Evolutionary conservation across 345 rosid genomes (phyloP).

Genomic region (Mercurialis annua): DNA sequence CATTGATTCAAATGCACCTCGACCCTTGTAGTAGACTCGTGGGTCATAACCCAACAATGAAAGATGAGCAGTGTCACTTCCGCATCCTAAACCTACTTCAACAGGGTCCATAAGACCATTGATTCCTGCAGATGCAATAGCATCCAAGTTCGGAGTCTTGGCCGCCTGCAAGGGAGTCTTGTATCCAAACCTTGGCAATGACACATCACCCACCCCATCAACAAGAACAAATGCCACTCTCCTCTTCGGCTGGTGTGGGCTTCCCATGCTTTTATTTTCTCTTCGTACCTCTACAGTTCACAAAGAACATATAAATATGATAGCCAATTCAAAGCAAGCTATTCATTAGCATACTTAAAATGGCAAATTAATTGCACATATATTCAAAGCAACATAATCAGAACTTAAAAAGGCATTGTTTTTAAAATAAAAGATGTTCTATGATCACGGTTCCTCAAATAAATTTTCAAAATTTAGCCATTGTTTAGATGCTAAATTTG

Average conservation of each 20-base stretch:
- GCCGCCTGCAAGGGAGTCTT: conserved; percentile 87
- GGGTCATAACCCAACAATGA: conserved; percentile 91
- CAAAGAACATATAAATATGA: background rate
- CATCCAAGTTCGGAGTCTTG: conserved; percentile 67
- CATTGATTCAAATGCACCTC: conserved; percentile 98
- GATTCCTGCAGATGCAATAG: conserved; percentile 83
- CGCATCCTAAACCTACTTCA: conserved; percentile 97
- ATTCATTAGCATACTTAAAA: background rate
- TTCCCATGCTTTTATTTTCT: conserved; percentile 34
- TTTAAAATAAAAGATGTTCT: background rate
- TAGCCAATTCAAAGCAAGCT: background rate
- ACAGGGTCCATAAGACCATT: conserved; percentile 99
- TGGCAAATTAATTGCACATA: background rate
- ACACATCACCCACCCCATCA: conserved; percentile 91
- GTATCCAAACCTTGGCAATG: conserved; percentile 66
- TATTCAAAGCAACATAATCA: background rate
- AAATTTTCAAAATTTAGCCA: background rate
- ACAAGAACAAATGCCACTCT: conserved; percentile 89
- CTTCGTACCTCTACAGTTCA: background rate
- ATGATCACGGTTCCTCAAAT: background rate
- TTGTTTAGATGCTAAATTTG: background rate
- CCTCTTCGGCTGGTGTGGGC: conserved; percentile 38
- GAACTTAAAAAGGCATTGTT: background rate
- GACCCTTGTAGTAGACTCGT: conserved; percentile 80
- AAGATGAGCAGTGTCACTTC: conserved; percentile 98